Conservation (phyloP, 2,329 filamentous ascomycete species). For the Davidsoniella virescens region DNA sequence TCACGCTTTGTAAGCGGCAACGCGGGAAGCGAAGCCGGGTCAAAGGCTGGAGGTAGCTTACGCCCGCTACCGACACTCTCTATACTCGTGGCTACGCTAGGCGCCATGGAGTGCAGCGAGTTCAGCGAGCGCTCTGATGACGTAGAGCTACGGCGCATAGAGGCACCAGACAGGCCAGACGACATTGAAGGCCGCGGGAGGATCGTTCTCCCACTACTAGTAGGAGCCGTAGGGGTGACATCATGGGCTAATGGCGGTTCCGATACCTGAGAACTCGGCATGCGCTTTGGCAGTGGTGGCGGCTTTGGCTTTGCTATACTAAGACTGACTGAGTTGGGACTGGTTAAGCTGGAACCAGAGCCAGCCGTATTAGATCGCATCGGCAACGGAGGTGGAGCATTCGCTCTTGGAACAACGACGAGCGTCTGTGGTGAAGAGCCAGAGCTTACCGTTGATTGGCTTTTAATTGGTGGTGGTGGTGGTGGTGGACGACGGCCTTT, state of each 20-base stretch:
- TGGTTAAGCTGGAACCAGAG: no score
- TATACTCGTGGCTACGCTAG: constrained; percentile 32
- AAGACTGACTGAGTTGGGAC: constrained; percentile 9
- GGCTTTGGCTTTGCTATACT: constrained; percentile 22
- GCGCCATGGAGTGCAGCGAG: constrained; percentile 34
- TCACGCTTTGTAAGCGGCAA: constrained; percentile 40
- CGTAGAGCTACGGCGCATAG: constrained; percentile 35
- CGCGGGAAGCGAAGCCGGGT: constrained; percentile 39
- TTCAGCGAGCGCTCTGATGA: constrained; percentile 40
- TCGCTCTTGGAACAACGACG: not conserved
- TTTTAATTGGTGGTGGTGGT: constrained; percentile 12
- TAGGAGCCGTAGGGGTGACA: not conserved
- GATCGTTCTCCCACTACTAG: not conserved
- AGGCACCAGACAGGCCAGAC: constrained; percentile 16
- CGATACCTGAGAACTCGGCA: constrained; percentile 8
- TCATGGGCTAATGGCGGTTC: not conserved
- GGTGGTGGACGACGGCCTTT: constrained; percentile 19
- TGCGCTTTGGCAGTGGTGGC: constrained; percentile 19
- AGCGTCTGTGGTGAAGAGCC: constrained; percentile 15
- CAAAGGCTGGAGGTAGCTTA: constrained; percentile 39
- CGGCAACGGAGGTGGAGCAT: constrained; percentile 26
- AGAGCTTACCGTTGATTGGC: not conserved
- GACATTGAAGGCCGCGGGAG: not conserved
- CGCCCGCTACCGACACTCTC: constrained; percentile 26
- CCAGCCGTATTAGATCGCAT: constrained; percentile 17